Conservation (phyloP, 345 rosid genomes). For the Syzygium jambos region DNA sequence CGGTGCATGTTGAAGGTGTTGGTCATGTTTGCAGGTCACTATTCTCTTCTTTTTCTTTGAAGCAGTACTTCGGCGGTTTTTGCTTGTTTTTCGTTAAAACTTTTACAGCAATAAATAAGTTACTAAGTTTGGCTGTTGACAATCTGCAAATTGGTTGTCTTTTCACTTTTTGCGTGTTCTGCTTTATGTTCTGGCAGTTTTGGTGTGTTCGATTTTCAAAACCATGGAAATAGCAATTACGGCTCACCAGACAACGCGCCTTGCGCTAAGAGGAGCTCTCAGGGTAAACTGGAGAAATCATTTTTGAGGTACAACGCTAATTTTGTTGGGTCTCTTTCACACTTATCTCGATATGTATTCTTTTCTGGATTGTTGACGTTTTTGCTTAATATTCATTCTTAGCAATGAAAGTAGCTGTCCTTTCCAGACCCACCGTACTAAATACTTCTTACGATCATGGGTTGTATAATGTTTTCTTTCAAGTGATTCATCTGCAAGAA, state of each 20-base stretch:
- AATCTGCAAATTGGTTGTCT: not conserved
- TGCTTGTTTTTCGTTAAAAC: not conserved
- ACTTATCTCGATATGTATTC: not conserved
- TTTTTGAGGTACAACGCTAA: constrained; percentile 58
- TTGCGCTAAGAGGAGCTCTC: constrained; percentile 65
- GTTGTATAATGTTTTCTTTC: not conserved
- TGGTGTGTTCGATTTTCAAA: constrained; percentile 77
- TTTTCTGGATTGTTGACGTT: not conserved
- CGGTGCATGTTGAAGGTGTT: constrained; percentile 88
- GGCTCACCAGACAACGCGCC: constrained; percentile 59
- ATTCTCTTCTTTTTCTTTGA: not conserved
- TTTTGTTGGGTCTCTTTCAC: not conserved
- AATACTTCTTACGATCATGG: not conserved
- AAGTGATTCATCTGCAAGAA: not conserved
- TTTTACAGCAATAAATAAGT: not conserved
- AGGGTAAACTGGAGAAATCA: constrained; percentile 98
- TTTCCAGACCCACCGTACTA: not conserved
- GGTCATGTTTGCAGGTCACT: constrained; percentile 93
- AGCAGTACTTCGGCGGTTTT: not conserved
- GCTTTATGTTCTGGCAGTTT: constrained; percentile 43
- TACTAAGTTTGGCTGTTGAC: not conserved
- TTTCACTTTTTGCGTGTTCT: not conserved
- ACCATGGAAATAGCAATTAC: constrained; percentile 81
- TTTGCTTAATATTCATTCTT: not conserved
- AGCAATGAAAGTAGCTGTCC: not conserved